These are phyloP conservation scores for Juglanconis sp. DNA, from an alignment of 2,329 filamentous ascomycete species.

Conservation along the genomic window DNA sequence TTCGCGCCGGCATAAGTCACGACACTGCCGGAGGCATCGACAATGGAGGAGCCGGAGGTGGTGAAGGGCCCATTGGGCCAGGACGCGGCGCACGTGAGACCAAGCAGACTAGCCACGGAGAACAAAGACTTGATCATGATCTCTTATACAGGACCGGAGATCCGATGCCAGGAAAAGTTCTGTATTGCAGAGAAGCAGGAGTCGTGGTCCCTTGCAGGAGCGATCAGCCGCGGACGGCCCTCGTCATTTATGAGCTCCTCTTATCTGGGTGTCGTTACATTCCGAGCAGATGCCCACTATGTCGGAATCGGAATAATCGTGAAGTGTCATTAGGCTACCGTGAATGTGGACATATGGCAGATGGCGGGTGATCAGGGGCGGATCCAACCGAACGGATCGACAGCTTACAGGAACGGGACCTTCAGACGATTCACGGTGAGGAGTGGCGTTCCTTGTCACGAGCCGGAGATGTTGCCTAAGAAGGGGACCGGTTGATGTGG, in stretches of 20 bases:
- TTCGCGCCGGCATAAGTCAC: conserved; percentile 47
- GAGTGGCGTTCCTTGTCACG: no score
- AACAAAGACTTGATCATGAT: conserved; percentile 4
- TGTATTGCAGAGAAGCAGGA: neutral
- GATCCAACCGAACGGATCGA: neutral
- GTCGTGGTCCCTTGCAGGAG: neutral
- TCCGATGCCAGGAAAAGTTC: neutral
- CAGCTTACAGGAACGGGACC: neutral
- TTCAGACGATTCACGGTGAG: no score
- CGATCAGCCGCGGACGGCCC: neutral
- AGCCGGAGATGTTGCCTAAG: neutral
- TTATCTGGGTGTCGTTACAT: neutral
- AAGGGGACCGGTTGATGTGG: neutral
- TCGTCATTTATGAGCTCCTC: neutral
- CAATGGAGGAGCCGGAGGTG: conserved; percentile 24
- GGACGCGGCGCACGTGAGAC: conserved; percentile 6
- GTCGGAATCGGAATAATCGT: neutral
- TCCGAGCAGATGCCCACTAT: neutral
- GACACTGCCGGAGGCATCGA: conserved; percentile 29
- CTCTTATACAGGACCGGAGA: neutral
- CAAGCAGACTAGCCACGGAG: conserved; percentile 1
- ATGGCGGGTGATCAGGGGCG: neutral
- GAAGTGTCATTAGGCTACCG: neutral
- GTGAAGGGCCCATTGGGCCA: conserved; percentile 20
- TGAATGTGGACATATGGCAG: neutral